Evolutionary conservation across 192 early-diverging fungal species (phyloP), one percentile per base, ranked within the genome.

Genomic region (Coemansia sp.): DNA sequence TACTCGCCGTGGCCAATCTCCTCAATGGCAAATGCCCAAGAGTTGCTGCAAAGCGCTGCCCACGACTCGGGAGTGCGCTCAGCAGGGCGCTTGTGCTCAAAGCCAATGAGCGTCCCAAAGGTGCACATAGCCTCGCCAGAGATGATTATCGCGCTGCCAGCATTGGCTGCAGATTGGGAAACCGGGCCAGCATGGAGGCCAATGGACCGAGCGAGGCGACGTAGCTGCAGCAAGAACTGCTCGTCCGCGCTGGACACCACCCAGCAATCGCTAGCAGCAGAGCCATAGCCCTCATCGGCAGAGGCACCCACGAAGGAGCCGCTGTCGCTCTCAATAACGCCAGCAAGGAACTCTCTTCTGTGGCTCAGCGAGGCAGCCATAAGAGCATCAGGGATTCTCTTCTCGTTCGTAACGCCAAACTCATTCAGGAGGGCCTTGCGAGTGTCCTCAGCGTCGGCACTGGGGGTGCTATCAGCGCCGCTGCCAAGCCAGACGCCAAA

Each of bases 1-100:
- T 86, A 86, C 41, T 73, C 76, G 31, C 67, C 83, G 6, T 62
- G 35, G 0, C 73, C 76, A 14, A 79, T 47, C 41, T 60, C 60
- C 64, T 75, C 72, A 18, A 86, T 59, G 4, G 25, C 23, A 45
- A 86, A 84, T 34, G 52, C 10, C 85, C 81, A 86, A 28, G 64
- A 60, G 57, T 64, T 70, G 33, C 47, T 53, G 56, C 61, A 21
- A 38, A 45, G 48, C 35, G 39, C 26, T 28, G 18, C 25, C 65
- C 64, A 71, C 9, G 10, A 14, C 12, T 68, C 60, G 8, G 42
- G n/a, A 39, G 43, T 35, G 52, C 37, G 28, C 14, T 35, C 45
- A 0, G 58, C 56, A 8, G 68, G 45, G 28, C 57, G 69, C 74
- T 70, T 76, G 68, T 61, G 28, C 28, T 38, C 28, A 13, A 20